Evolutionary conservation across 805 yeast species (phyloP), one percentile per base, ranked within the genome.

Genomic region (Ogataea paraovalis): DNA sequence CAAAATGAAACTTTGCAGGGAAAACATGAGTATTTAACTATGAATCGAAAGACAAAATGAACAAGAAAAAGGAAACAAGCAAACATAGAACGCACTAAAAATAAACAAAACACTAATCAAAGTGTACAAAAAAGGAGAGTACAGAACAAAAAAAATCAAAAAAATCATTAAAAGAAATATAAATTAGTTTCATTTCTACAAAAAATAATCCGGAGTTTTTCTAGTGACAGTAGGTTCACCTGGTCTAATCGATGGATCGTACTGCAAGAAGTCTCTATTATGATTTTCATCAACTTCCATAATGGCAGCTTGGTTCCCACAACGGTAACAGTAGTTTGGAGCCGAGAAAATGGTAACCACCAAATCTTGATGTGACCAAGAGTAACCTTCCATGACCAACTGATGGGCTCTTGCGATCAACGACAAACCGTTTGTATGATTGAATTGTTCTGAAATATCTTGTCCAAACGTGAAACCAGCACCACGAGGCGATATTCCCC

Each of bases 381-480:
- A 80, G 65, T 82, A 91, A 50, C 97, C 97, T 65, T 90, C 97
- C 97, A 91, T 91, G n/a, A 90, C 96, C 66, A 90, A 76, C 70
- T 90, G 97, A 73, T 90, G 97, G 9, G 97, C 97, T 71, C 97
- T 81, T 23, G 97, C 96, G 54, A 91, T 85, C 53, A 91, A 72
- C 44, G 86, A 76, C 54, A 91, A 73, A 55, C 85, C 90, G 66
- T 91, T 91, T 18, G 90, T 84, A 69, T 90, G 96, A 65, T 91
- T 91, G 70, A 91, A 91, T 64, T 89, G 96, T 65, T 87, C 96
- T 56, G 91, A 80, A 60, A 90, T 88, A 73, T 91, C 96, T 71
- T 85, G 95, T 59, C 97, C 97, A 79, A 91, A 91, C 62, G 96
- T 88, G 83, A 87, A 91, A 68, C 97, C 97, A 52, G 97, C 97